Base-by-base conservation (phyloP, 2,329 filamentous ascomycete species). In the Rutstroemia sp. region DNA sequence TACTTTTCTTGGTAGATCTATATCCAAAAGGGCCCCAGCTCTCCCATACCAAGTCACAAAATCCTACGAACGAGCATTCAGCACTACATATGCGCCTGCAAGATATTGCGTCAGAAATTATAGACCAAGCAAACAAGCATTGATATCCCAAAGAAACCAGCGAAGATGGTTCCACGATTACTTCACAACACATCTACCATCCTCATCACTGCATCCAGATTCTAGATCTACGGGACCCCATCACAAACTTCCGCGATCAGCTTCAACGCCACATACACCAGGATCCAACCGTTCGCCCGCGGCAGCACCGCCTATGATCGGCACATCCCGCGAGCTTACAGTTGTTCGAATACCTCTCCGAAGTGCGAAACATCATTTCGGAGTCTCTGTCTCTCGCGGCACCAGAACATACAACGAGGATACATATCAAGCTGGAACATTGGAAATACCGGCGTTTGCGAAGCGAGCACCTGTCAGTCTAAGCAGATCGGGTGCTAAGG, bases 281-380 rank as follows among this genome's bases (percentile, higher is more conserved):
- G 74, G 67, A 48, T 75, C 73, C 10, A 78, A 79, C 39, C 76
- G 78, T 27, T 75, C 79, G 42, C 82, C 84, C 12, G 76, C 80
- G 16, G 76, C 79, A 1, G 76, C 81, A n/a, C 78, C 83, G 50
- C 78, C 82, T 10, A 77, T 81, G 50, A 76, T 84, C 50, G 81
- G 82, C 60, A 71, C 78, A 14, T 78, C 74, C 54, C 82, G 90
- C 64, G 91, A 96, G 65, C 83, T 94, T 63, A 96, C 94, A 0
- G 89, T 97, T 5, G 94, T 97, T 48, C 88, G 94, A 38, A 99
- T 99, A 68, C 94, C 94, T 5, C 76, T 99, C 60, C 88, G 87
- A 65, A 92, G 88, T 64, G 94, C 94, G 30, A 97, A 97, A 69
- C 94, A 99, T 69, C 94, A 99, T 73, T 96, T 95, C 67, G 94